These are phyloP conservation scores for Penicillium waksmanii DNA, from an alignment of 495 filamentous ascomycete genomes.

Conservation along the genomic window DNA sequence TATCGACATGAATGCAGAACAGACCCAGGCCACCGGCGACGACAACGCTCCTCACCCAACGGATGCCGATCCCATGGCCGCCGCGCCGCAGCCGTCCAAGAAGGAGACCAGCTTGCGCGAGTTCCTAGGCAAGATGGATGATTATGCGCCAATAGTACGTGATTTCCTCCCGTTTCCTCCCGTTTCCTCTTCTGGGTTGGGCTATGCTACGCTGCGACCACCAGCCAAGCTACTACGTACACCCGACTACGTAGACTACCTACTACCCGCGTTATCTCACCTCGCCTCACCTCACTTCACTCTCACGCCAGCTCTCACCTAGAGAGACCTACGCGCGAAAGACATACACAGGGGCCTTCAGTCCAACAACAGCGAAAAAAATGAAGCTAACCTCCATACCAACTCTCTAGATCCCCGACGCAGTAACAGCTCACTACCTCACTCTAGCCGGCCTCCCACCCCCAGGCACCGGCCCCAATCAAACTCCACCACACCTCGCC, in stretches of 20 bases:
- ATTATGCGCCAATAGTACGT: slow-evolving; percentile 94
- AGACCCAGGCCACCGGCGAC: slow-evolving; percentile 18
- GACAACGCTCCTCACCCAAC: slow-evolving; percentile 18
- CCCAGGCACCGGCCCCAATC: slow-evolving; percentile 74
- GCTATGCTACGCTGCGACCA: background rate
- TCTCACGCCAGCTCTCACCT: background rate
- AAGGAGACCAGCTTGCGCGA: slow-evolving; percentile 92
- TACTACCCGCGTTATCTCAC: no score
- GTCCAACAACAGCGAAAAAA: background rate
- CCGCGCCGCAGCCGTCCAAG: slow-evolving; percentile 63
- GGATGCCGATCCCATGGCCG: slow-evolving; percentile 35
- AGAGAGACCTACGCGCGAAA: background rate
- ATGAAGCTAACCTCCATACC: slow-evolving; percentile 24
- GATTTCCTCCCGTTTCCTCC: slow-evolving; percentile 1
- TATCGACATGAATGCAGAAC: slow-evolving; percentile 46
- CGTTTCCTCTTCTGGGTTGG: background rate
- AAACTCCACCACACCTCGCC: slow-evolving; percentile 84
- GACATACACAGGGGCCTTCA: background rate
- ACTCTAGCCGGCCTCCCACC: slow-evolving; percentile 92
- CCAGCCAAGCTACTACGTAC: background rate
- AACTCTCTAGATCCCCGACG: slow-evolving; percentile 81
- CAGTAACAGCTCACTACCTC: slow-evolving; percentile 97
- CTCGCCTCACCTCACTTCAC: background rate
- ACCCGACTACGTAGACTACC: background rate
- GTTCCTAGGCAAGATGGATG: slow-evolving; percentile 94